These are phyloP conservation scores for Fusarium dimerum DNA, from an alignment of 2,329 filamentous ascomycete genomes.

Conservation along the genomic window DNA sequence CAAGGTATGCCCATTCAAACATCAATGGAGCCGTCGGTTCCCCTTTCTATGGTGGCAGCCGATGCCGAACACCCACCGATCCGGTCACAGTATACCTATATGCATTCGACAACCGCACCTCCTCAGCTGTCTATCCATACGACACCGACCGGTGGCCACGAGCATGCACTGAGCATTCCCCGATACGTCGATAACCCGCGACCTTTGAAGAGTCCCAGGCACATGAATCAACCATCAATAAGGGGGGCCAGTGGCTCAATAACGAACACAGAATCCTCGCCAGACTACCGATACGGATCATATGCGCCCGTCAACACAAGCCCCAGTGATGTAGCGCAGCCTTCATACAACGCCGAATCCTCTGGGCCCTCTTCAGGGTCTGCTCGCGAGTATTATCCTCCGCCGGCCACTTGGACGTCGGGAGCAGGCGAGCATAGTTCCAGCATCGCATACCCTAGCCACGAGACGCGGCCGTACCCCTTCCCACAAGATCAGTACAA, in stretches of 20 bases:
- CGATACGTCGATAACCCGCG: slow-evolving; percentile 60
- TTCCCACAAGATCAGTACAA: slow-evolving; percentile 53
- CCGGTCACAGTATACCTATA: slow-evolving; percentile 57
- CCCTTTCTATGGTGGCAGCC: slow-evolving; percentile 50
- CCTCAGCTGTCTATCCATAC: slow-evolving; percentile 49
- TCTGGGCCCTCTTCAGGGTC: slow-evolving; percentile 28
- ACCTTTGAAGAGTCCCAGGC: slow-evolving; percentile 58
- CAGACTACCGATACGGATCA: slow-evolving; percentile 60
- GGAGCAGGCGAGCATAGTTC: slow-evolving; percentile 49
- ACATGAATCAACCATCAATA: slow-evolving; percentile 55
- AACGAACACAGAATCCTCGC: slow-evolving; percentile 48
- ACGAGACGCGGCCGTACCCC: slow-evolving; percentile 50
- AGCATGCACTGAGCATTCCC: slow-evolving; percentile 53
- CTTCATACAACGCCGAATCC: slow-evolving; percentile 34
- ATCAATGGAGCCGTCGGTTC: slow-evolving; percentile 53
- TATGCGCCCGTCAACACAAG: slow-evolving; percentile 33
- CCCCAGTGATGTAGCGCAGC: slow-evolving; percentile 35
- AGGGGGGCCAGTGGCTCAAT: slow-evolving; percentile 49
- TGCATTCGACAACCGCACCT: slow-evolving; percentile 50
- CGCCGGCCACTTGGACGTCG: slow-evolving; percentile 53
- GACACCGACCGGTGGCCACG: slow-evolving; percentile 37
- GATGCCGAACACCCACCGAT: slow-evolving; percentile 51
- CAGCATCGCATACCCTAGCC: slow-evolving; percentile 46
- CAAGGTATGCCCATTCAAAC: slow-evolving; percentile 56
- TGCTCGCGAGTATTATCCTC: slow-evolving; percentile 55